Evolutionary conservation across 805 yeast species (phyloP).

Genomic region (Grigorovia transvaalensis): DNA sequence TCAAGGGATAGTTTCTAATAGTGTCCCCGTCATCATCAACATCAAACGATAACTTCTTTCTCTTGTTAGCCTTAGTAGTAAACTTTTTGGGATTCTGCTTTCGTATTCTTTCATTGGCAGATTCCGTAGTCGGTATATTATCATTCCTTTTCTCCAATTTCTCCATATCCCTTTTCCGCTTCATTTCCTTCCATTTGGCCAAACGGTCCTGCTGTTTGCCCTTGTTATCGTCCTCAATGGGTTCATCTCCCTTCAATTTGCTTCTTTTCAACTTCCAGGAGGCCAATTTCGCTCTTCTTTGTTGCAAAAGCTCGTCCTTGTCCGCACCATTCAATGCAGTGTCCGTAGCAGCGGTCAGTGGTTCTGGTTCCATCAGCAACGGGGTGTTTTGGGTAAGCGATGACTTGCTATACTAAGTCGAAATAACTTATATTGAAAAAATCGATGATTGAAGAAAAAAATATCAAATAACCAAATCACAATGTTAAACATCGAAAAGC

Average conservation of each 20-base stretch:
- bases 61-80: neutral
- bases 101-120: neutral
- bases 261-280: constrained; percentile 51
- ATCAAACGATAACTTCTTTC: constrained; percentile 7
- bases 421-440: neutral
- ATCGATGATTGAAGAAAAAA: neutral
- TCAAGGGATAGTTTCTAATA: constrained; percentile 2
- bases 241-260: constrained; percentile 9
- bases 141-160: neutral
- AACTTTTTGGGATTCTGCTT: neutral
- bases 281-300: constrained; percentile 43
- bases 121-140: constrained; percentile 1
- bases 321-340: constrained; percentile 1
- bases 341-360: neutral
- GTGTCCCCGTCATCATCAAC: constrained; percentile 15
- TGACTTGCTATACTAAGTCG: neutral
- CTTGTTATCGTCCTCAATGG: constrained; percentile 6
- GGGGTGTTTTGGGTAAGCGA: neutral
- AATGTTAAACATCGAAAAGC: constrained; percentile 23
- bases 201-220: constrained; percentile 31
- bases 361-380: neutral
- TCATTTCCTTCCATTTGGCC: constrained; percentile 45
- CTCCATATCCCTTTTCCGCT: constrained; percentile 15
- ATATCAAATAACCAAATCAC: neutral
- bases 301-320: constrained; percentile 27